Evolutionary conservation across 257 asterid species (phyloP), one percentile per base, ranked within the genome.

Genomic region (Buddleja alternifolia): DNA sequence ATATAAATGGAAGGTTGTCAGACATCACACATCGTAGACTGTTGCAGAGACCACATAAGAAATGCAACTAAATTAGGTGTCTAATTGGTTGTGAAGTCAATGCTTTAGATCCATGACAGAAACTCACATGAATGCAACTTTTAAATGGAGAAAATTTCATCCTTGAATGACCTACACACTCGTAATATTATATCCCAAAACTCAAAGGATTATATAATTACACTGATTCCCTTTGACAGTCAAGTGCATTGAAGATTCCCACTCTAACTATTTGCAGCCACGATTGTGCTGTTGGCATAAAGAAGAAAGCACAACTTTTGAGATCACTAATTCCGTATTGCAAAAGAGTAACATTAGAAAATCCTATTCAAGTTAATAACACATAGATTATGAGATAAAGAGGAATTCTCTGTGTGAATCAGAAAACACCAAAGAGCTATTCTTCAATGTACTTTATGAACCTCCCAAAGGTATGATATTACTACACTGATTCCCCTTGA

Each of bases 31-130:
- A 37, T 17, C 10, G 25, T 17, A 23, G 45, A 47, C 25, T 10
- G 25, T 63, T 25, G 15, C n/a, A 1, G 4, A 56, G 45, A 63
- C 29, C 8, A 2, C 51, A 62, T 54, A 42, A 54, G 36, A 23
- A 40, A n/a, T 44, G 55, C 32, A 67, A 67, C 55, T 55, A 20
- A 55, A 53, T 7, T 56, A 64, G 51, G 20, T 58, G n/a, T 17
- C 24, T 39, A 19, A 11, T 23, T 44, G 59, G 32, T 25, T 44
- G n/a, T 19, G 36, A 48, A 65, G 24, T 11, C 37, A 40, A 17
- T 52, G 7, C 39, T 16, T 20, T 40, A 48, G 37, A 10, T 51
- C 23, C 10, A 39, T 24, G 20, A 8, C 42, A 8, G 15, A 45
- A 32, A 42, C 24, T 52, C 50, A 59, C 42, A 36, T 8, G 9